A percentile compares a stretch with the other conserved stretches of the same genome.
Conservation (phyloP, 164 flowering plant species). For the Akebia trifoliata region DNA sequence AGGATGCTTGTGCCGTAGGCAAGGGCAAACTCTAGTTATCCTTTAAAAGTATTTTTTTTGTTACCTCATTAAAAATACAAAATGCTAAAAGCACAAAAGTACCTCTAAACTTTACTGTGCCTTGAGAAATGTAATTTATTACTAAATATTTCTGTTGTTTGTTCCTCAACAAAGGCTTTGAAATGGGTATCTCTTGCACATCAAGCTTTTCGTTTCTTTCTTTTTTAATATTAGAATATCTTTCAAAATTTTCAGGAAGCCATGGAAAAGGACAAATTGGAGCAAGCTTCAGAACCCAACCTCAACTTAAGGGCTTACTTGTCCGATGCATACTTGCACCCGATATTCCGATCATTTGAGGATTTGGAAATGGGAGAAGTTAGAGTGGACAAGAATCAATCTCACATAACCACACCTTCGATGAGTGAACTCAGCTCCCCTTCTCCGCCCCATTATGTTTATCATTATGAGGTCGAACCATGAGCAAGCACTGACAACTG, state of each 20-base stretch:
- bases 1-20: no score
- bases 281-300: conserved; percentile 50
- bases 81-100: no score
- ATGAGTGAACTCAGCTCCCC: conserved; percentile 43
- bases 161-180: no score
- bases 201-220: neutral
- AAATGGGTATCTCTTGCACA: no score
- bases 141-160: no score
- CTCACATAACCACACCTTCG: conserved; percentile 24
- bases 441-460: conserved; percentile 47
- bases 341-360: conserved; percentile 68
- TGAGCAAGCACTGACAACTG: conserved; percentile 2
- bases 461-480: conserved; percentile 29
- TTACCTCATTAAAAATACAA: no score
- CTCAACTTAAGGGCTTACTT: conserved; percentile 59
- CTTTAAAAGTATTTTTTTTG: no score
- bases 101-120: no score
- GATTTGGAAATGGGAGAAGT: conserved; percentile 59
- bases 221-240: no score
- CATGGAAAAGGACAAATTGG: conserved; percentile 71
- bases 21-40: no score
- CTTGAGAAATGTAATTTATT: no score
- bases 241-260: conserved; percentile 83
- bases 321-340: conserved; percentile 92
- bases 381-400: conserved; percentile 52